Evolutionary conservation across 805 yeast genomes (phyloP), one percentile per base, ranked within the genome.

Genomic region (Scheffersomyces ergatensis): DNA sequence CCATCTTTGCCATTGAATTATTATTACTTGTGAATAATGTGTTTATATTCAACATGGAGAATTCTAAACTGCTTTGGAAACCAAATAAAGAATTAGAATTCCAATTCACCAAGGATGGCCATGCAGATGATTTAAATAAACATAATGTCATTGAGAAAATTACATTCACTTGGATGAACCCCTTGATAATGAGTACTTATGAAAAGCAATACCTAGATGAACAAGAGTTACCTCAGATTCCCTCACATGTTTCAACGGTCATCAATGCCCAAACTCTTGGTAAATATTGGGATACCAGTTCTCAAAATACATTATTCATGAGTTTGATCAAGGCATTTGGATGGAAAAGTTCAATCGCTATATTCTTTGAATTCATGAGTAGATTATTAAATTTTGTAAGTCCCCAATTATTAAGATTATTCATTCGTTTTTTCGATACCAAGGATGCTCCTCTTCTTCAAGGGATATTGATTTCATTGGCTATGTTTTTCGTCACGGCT

Each of bases 361-460:
- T 62, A 33, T 24, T 42, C 7, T 56, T 43, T 40, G 67, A 63
- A 38, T 46, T 59, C 7, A 44, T 45, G 14, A 54, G 53, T 27
- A 47, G 47, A 12, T 35, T 59, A 11, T 42, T 59, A n/a, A 49
- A 51, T 24, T 89, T 86, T 56, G 72, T 76, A n/a, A 96, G 89
- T 63, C 98, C 98, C 0, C 96, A 88, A 53, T 63, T 90, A 20
- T 67, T 92, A 40, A 74, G 85, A 40, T 53, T 74, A 6, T 71
- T 90, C 46, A 89, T 90, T 49, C 58, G 66, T 39, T 82, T 76
- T 52, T 78, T 83, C 44, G 73, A 75, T 37, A 44, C 50, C 14
- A 48, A 57, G 37, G 37, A 42, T 33, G 33, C 54, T 4, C 82
- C 83, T 3, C 52, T 78, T 15, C 58, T 82, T 11, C 67, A 76